These are phyloP conservation scores for Discostella pseudostelligera DNA, from an alignment of 108 stramenopile genomes.

Conservation along the genomic window DNA sequence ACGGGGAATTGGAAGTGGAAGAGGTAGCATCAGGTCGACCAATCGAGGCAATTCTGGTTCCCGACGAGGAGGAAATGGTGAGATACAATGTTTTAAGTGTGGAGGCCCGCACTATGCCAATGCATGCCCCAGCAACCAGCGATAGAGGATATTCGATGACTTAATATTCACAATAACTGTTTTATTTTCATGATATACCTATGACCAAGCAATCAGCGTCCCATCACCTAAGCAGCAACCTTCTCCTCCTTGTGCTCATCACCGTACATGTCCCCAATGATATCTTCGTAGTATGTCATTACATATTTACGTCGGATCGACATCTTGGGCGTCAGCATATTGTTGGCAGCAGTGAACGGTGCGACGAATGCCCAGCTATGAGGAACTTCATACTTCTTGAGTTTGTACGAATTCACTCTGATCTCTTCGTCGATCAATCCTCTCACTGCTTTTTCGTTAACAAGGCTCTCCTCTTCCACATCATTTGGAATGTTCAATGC, in stretches of 20 bases:
- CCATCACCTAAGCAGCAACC: constrained; percentile 25
- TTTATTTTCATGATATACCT: neutral
- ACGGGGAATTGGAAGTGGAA: too few relatives aligned
- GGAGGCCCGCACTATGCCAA: constrained; percentile 59
- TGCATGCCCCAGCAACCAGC: constrained; percentile 48
- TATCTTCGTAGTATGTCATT: constrained; percentile 75
- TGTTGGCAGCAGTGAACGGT: constrained; percentile 91
- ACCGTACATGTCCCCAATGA: constrained; percentile 79
- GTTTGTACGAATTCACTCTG: constrained; percentile 44
- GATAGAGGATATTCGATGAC: neutral
- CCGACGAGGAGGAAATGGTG: constrained; percentile 17
- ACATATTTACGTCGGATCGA: constrained; percentile 91
- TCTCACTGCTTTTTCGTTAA: constrained; percentile 69
- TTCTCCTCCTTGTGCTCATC: constrained; percentile 43
- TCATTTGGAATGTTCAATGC: constrained; percentile 53
- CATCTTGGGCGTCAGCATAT: constrained; percentile 97
- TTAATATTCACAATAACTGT: neutral
- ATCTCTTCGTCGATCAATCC: constrained; percentile 84
- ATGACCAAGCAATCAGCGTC: neutral
- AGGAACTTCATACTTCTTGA: constrained; percentile 95
- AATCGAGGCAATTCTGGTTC: constrained; percentile 29
- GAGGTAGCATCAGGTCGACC: constrained; percentile 5
- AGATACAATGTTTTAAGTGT: constrained; percentile 45
- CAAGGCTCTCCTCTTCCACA: constrained; percentile 70
- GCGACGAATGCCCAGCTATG: constrained; percentile 80